Conservation (phyloP, 2,329 filamentous ascomycete genomes). For the Exutisphaerella laricina region DNA sequence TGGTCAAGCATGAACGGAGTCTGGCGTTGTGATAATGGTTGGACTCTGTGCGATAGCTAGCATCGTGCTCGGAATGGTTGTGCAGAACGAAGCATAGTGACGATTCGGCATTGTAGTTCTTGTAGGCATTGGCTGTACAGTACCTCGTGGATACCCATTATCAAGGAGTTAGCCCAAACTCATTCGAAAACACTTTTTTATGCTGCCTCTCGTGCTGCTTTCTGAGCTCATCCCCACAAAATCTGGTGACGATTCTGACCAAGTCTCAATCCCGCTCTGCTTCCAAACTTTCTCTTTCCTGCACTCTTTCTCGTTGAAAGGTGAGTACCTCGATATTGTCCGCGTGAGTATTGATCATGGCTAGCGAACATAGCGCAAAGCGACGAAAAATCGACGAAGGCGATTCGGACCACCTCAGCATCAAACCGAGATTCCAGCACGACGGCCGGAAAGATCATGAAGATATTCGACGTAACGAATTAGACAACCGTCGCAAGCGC, state of each 20-base stretch:
- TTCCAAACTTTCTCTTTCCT: background rate
- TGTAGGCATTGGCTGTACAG: no score
- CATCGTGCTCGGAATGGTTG: no score
- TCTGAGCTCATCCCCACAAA: no score
- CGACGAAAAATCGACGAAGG: constrained; percentile 17
- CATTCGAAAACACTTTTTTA: no score
- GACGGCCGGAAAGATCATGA: constrained; percentile 25
- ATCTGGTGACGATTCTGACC: no score
- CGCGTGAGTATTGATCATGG: constrained; percentile 1
- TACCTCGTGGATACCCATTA: no score
- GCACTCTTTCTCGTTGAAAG: background rate
- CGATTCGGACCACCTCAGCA: constrained; percentile 48
- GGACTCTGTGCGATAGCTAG: no score
- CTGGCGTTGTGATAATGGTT: background rate
- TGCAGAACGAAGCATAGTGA: no score
- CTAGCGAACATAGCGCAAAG: constrained; percentile 17
- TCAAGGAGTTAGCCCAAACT: no score
- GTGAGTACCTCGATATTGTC: background rate
- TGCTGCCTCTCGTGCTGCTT: no score
- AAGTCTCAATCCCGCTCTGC: no score
- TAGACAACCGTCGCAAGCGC: constrained; percentile 24
- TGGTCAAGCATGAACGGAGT: constrained; percentile 1
- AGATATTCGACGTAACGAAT: constrained; percentile 5
- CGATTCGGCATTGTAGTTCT: no score
- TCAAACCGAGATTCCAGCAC: constrained; percentile 44